A percentile compares a stretch with the other conserved stretches of the same genome.
Conservation (phyloP, 139 green algal genomes). For the Chlorella sorokiniana region DNA sequence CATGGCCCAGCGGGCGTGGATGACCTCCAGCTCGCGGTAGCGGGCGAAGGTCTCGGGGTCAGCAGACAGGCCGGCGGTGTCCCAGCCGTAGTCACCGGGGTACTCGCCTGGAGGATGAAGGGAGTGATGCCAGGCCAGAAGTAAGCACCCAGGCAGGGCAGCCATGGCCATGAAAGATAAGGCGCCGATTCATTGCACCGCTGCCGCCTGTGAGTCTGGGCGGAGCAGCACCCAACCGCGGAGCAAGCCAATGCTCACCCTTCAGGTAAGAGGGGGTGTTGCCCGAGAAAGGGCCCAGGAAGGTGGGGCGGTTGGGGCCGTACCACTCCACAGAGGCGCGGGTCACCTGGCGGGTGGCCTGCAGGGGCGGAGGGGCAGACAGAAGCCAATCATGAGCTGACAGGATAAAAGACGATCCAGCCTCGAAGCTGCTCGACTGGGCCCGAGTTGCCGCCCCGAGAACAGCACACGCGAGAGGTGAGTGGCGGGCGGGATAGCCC, state of each 20-base stretch:
- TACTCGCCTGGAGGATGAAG: slow-evolving; percentile 64
- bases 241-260: slow-evolving; percentile 39
- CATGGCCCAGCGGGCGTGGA: slow-evolving; percentile 82
- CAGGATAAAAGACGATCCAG: background rate
- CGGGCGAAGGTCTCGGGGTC: slow-evolving; percentile 93
- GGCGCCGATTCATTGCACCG: slow-evolving; percentile 8
- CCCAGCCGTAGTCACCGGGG: slow-evolving; percentile 97
- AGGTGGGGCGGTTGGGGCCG: slow-evolving; percentile 85
- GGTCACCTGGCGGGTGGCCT: slow-evolving; percentile 62
- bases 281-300: slow-evolving; percentile 85
- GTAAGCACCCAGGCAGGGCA: background rate
- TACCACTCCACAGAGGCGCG: slow-evolving; percentile 58
- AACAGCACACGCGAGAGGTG: too few relatives aligned
- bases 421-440: too few relatives aligned
- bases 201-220: too few relatives aligned
- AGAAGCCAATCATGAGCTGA: background rate
- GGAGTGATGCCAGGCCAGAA: background rate
- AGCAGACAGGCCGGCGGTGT: slow-evolving; percentile 95
- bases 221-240: background rate
- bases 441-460: too few relatives aligned
- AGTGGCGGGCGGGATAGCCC: too few relatives aligned
- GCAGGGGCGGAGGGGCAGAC: background rate
- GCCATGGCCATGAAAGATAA: background rate
- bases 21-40: slow-evolving; percentile 62
- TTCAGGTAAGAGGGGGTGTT: slow-evolving; percentile 53